Evolutionary conservation across 2,329 filamentous ascomycete species (phyloP).

Genomic region (Penicillium sp.): DNA sequence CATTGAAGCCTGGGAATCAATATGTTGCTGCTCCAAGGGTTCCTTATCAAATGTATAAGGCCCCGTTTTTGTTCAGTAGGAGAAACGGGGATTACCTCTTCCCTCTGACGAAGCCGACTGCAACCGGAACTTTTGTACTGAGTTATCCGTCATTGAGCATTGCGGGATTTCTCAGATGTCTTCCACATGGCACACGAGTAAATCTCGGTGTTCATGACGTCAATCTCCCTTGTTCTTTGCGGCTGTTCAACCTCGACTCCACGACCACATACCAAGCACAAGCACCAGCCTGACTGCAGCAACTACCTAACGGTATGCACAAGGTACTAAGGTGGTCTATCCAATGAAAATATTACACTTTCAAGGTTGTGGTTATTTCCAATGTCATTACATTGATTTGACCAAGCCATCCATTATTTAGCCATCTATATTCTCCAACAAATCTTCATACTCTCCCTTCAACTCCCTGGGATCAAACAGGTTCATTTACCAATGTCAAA

Average conservation of each 20-base stretch:
- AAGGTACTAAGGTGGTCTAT: background rate
- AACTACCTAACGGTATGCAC: background rate
- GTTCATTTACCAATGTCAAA: conserved; percentile 4
- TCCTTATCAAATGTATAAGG: background rate
- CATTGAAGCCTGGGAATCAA: background rate
- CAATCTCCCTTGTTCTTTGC: background rate
- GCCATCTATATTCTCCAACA: background rate
- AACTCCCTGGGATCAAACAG: background rate
- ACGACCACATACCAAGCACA: background rate
- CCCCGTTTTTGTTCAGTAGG: background rate
- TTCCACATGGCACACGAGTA: background rate
- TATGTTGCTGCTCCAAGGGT: background rate
- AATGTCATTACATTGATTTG: background rate
- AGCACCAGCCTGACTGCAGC: background rate
- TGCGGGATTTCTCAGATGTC: background rate
- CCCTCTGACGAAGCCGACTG: background rate
- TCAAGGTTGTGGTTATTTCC: background rate
- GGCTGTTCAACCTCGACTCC: background rate
- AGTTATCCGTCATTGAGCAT: background rate
- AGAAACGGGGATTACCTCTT: background rate
- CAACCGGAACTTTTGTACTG: background rate
- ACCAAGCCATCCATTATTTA: background rate
- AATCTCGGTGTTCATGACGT: background rate
- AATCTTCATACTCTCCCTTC: background rate
- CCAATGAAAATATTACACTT: background rate